Percentiles rank a stretch among this genome's conserved stretches.
Conservation (phyloP, 257 asterid genomes). For the Przewalskia tangutica region DNA sequence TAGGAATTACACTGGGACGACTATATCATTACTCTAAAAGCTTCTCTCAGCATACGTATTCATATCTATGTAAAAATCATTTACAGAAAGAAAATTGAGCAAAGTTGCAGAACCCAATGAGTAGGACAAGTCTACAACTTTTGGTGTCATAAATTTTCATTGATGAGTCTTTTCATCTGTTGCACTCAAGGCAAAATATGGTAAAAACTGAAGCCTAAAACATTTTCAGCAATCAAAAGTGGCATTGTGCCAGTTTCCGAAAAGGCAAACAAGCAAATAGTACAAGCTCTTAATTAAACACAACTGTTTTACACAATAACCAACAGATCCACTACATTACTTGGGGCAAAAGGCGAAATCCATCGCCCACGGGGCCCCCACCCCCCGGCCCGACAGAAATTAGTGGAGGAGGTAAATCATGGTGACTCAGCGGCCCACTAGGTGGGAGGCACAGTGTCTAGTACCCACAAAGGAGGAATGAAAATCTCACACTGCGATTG, state of each 20-base stretch:
- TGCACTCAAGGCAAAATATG: neutral
- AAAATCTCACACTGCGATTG: too few relatives aligned
- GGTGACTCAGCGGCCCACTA: too few relatives aligned
- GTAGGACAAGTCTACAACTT: neutral
- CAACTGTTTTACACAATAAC: neutral
- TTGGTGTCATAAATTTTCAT: neutral
- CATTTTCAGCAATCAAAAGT: neutral
- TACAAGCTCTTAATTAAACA: neutral
- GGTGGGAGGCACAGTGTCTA: too few relatives aligned
- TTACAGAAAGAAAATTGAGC: neutral
- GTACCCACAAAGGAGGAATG: too few relatives aligned
- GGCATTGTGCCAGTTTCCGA: neutral
- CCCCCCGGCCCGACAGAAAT: too few relatives aligned
- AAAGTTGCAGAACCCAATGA: neutral
- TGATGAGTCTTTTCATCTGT: neutral
- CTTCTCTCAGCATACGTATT: neutral
- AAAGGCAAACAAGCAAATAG: neutral
- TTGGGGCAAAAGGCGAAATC: too few relatives aligned
- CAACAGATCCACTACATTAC: neutral
- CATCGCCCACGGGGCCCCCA: too few relatives aligned
- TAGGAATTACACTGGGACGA: too few relatives aligned
- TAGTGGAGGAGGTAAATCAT: too few relatives aligned
- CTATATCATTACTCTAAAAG: too few relatives aligned
- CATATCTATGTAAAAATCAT: neutral
- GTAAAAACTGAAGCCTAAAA: neutral